Evolutionary conservation across 495 filamentous ascomycete genomes (phyloP).

Genomic region (Penicillium atrosanguineum): DNA sequence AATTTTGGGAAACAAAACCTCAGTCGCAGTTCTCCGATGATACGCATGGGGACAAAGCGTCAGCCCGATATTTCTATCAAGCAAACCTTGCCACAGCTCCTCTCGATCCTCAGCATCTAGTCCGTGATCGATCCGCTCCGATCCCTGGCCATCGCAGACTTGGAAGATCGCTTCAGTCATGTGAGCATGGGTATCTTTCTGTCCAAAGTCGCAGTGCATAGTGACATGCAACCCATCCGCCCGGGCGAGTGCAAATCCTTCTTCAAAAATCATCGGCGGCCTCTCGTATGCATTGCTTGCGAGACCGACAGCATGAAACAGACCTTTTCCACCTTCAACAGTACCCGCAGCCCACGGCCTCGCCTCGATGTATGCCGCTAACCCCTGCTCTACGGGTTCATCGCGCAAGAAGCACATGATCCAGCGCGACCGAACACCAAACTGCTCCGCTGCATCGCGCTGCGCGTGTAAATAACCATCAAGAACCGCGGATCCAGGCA

Average conservation of each 20-base stretch:
- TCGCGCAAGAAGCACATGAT: constrained; percentile 45
- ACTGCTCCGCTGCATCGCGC: constrained; percentile 20
- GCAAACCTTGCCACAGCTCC: constrained; percentile 29
- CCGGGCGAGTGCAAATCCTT: constrained; percentile 31
- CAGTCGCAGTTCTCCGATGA: constrained; percentile 36
- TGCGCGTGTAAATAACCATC: constrained; percentile 36
- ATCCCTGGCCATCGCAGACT: constrained; percentile 25
- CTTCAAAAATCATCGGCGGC: constrained; percentile 39
- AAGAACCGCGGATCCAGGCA: constrained; percentile 30
- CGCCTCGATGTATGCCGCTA: constrained; percentile 24
- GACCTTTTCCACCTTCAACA: constrained; percentile 26
- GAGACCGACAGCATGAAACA: constrained; percentile 42
- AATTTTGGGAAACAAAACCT: constrained; percentile 40
- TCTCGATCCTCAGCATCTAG: constrained; percentile 33
- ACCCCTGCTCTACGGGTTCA: constrained; percentile 23
- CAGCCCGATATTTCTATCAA: constrained; percentile 31
- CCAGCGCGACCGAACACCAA: constrained; percentile 32
- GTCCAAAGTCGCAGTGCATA: constrained; percentile 45
- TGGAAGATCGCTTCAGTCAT: constrained; percentile 32
- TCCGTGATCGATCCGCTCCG: constrained; percentile 45
- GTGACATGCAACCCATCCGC: constrained; percentile 39
- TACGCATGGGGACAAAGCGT: constrained; percentile 44
- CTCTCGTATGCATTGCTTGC: constrained; percentile 41
- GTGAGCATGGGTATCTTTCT: constrained; percentile 38
- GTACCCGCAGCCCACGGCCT: constrained; percentile 28